Base-by-base conservation (phyloP, 1,284 basidiomycete species). In the Inonotus obliquus region DNA sequence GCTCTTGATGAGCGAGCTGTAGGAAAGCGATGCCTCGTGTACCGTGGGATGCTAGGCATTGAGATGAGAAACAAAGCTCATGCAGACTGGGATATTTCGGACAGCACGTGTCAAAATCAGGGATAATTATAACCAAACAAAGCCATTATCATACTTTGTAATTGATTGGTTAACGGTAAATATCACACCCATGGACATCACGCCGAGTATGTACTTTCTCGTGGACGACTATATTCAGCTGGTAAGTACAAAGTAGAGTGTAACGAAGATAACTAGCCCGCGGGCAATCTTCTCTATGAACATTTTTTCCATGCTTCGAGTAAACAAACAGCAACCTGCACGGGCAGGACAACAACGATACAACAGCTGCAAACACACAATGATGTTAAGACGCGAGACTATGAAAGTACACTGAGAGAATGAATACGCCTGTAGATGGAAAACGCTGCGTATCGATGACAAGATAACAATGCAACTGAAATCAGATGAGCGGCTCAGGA, bases 291-390 rank as follows among this genome's bases (percentile, higher is more conserved):
- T 35, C 29, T 52, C 51, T 52, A 52, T 52, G 17, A n/a, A 52
- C 29, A 32, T 52, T 52, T 52, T 52, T 11, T 35, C 35, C 27
- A 52, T n/a, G 32, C 17, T 19, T 35, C 27, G 25, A 32, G 29
- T 52, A 35, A 32, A 52, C 51, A 52, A 52, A 52, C 29, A 52
- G 51, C 17, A 17, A 52, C 51, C 51, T 35, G 51, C 51, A n/a
- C 13, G 17, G 13, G 51, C 27, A 32, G 27, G 27, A 27, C 21
- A 17, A 52, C 51, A 52, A 25, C 32, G 35, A 17, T 35, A 52
- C 51, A 52, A 29, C 47, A 49, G 25, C 9, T 49, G 1, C 11
- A 17, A n/a, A 35, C 32, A 35, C 51, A 52, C 51, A 35, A 35
- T 14, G 47, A 49, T 49, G 47, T 14, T 4, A 29, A 17, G 17